phyloP scores from a whole-genome alignment of 2,329 filamentous ascomycete genomes.

The Trichoderma polysporum region DNA sequence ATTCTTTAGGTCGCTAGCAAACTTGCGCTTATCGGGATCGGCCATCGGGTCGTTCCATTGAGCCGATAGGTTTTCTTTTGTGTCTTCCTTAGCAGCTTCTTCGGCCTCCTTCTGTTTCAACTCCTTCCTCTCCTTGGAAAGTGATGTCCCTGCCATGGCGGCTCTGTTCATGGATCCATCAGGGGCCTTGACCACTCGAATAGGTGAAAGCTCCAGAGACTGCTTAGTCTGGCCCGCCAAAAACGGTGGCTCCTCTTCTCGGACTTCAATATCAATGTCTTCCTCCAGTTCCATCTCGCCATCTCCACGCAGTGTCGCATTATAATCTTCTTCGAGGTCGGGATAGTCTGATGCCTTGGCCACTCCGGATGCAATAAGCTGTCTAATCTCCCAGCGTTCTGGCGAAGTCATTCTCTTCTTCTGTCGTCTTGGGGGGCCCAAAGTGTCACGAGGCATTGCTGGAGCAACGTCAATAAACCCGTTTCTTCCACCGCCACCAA shows the following conservation, averaged over 20 bases:
- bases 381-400: slow-evolving; percentile 95
- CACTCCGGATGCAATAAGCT: slow-evolving; percentile 92
- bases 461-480: slow-evolving; percentile 50
- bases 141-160: slow-evolving; percentile 85
- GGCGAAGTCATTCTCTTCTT: slow-evolving; percentile 96
- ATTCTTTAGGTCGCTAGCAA: slow-evolving; percentile 81
- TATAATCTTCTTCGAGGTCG: slow-evolving; percentile 90
- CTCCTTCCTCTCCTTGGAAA: slow-evolving; percentile 89
- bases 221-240: slow-evolving; percentile 94
- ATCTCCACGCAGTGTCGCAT: slow-evolving; percentile 81
- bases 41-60: slow-evolving; percentile 99
- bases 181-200: slow-evolving; percentile 93
- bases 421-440: slow-evolving; percentile 52
- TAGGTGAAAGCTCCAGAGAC: slow-evolving; percentile 90
- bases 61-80: slow-evolving; percentile 77
- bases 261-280: slow-evolving; percentile 94
- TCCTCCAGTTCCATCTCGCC: slow-evolving; percentile 90
- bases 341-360: slow-evolving; percentile 92
- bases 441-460: slow-evolving; percentile 39
- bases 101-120: slow-evolving; percentile 84
- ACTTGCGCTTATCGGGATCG: slow-evolving; percentile 77
- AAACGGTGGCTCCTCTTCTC: slow-evolving; percentile 95
- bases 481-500: slow-evolving; percentile 65
- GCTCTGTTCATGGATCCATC: slow-evolving; percentile 97
- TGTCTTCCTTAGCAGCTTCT: slow-evolving; percentile 68